Percentiles rank a stretch among this genome's conserved stretches.
These are phyloP conservation scores for Pseudotulostoma volvatum DNA, from an alignment of 495 filamentous ascomycete genomes.

Conservation along the genomic window DNA sequence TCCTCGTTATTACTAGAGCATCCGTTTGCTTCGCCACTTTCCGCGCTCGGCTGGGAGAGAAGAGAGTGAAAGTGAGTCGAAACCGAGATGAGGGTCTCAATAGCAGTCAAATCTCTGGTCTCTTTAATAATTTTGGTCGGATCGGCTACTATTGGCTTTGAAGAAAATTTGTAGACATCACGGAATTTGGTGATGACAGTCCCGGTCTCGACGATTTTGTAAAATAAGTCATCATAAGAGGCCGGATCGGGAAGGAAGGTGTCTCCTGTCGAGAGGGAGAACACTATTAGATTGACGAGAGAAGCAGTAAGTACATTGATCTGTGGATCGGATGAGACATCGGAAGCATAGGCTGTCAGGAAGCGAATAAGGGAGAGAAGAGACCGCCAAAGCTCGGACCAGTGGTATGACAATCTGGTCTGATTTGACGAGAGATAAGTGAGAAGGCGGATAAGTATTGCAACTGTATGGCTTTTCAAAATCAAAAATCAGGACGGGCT, in stretches of 20 bases:
- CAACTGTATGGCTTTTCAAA: constrained; percentile 44
- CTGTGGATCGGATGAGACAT: constrained; percentile 46
- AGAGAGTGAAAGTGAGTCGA: constrained; percentile 76
- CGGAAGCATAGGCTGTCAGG: constrained; percentile 65
- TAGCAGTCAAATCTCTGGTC: constrained; percentile 32
- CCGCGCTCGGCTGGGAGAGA: constrained; percentile 41
- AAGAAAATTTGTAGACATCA: constrained; percentile 40
- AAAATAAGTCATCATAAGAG: constrained; percentile 91
- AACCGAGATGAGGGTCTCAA: constrained; percentile 70
- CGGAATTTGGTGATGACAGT: constrained; percentile 74
- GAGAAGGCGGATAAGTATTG: constrained; percentile 62
- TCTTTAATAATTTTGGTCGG: constrained; percentile 2
- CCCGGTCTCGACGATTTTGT: constrained; percentile 88
- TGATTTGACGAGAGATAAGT: constrained; percentile 69
- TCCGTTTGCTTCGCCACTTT: constrained; percentile 1
- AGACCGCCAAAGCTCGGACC: constrained; percentile 87
- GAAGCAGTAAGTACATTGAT: constrained; percentile 34
- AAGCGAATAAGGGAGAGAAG: constrained; percentile 83
- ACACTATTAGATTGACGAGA: constrained; percentile 69
- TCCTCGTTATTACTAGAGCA: constrained; percentile 10
- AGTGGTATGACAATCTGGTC: constrained; percentile 71
- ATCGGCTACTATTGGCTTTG: constrained; percentile 7
- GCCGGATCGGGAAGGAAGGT: constrained; percentile 79
- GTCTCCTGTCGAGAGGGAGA: constrained; percentile 77
- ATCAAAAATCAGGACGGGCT: no score